These are phyloP conservation scores for Schrenkiella parvula DNA, from an alignment of 345 rosid species.

Conservation along the genomic window DNA sequence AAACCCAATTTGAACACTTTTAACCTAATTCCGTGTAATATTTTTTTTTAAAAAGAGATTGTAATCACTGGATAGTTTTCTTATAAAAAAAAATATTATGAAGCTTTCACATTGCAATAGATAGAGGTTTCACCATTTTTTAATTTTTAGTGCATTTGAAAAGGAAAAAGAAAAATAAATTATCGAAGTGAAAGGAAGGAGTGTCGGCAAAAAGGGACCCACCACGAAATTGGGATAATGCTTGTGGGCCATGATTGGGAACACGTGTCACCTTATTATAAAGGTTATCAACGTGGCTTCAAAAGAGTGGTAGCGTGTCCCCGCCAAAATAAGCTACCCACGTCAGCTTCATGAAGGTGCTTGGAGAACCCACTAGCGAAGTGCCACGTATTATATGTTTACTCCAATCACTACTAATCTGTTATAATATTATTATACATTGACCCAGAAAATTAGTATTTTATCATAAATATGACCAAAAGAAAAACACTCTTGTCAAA, in stretches of 20 bases:
- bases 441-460: background rate
- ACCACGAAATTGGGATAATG: slow-evolving; percentile 19
- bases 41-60: background rate
- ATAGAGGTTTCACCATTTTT: background rate
- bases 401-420: background rate
- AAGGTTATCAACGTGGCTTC: background rate
- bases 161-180: background rate
- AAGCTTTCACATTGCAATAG: background rate
- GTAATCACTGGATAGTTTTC: background rate
- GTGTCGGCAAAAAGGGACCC: slow-evolving; percentile 30
- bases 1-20: background rate
- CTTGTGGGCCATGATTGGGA: slow-evolving; percentile 14
- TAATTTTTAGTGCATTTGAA: background rate
- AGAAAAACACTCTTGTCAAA: background rate
- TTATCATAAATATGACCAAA: background rate
- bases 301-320: slow-evolving; percentile 2
- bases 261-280: slow-evolving; percentile 6
- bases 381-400: slow-evolving; percentile 6
- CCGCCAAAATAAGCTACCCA: slow-evolving; percentile 7
- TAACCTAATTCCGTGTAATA: background rate
- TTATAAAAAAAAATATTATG: background rate
- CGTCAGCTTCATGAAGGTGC: slow-evolving; percentile 27
- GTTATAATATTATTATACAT: background rate
- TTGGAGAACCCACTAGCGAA: background rate
- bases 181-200: background rate